These are phyloP conservation scores for Epichloe sylvatica DNA, from an alignment of 2,329 filamentous ascomycete genomes.

Conservation along the genomic window DNA sequence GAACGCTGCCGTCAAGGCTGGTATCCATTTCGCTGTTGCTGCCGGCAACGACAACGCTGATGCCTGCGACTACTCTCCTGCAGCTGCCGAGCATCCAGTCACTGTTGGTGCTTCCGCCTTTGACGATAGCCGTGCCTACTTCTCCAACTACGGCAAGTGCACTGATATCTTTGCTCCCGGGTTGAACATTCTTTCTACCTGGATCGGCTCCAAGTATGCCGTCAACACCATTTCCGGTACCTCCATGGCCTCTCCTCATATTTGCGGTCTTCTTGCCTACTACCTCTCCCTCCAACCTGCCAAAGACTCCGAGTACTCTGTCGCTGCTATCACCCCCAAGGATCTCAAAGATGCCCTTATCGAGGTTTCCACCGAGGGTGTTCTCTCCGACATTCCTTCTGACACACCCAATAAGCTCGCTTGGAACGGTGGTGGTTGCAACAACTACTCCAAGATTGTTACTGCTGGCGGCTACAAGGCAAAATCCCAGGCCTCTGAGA, in stretches of 20 bases:
- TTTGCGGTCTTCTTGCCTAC: constrained; percentile 93
- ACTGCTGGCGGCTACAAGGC: constrained; percentile 56
- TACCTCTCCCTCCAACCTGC: constrained; percentile 91
- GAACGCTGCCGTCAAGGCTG: constrained; percentile 81
- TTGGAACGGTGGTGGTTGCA: constrained; percentile 94
- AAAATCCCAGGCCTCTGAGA: constrained; percentile 27
- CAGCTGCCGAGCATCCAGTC: constrained; percentile 78
- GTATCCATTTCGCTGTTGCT: constrained; percentile 94
- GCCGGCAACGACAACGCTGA: constrained; percentile 98
- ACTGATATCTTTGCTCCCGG: constrained; percentile 98
- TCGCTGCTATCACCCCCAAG: constrained; percentile 79
- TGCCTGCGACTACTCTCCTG: constrained; percentile 98
- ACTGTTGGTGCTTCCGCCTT: constrained; percentile 93
- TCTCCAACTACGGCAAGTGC: constrained; percentile 99
- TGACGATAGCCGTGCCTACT: constrained; percentile 92
- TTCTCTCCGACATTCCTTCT: constrained; percentile 66
- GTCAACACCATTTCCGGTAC: constrained; percentile 99
- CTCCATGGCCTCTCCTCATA: constrained; percentile 97
- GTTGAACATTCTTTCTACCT: constrained; percentile 93
- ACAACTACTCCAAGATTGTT: constrained; percentile 79
- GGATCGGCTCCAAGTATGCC: constrained; percentile 92
- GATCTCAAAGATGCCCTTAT: constrained; percentile 87
- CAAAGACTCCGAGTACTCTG: constrained; percentile 78
- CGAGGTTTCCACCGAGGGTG: constrained; percentile 63
- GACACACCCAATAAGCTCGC: constrained; percentile 90